Percentiles rank a stretch among this genome's conserved stretches.
phyloP scores from a whole-genome alignment of 2,329 filamentous ascomycete genomes.

The Stemphylium vesicarium region DNA sequence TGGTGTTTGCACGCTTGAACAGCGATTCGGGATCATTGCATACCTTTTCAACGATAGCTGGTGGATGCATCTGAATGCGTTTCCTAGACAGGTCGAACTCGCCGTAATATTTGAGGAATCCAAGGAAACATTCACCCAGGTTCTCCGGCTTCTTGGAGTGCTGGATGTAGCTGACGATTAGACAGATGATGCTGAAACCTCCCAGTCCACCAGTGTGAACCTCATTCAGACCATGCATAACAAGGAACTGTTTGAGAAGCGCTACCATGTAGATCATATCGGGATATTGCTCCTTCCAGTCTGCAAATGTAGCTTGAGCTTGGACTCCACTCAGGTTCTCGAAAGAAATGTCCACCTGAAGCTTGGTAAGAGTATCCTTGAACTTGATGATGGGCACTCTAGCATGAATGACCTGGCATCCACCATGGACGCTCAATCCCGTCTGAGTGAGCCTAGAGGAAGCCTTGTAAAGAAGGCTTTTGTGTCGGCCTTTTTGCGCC shows the following conservation, averaged over 20 bases:
- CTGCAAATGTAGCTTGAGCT: slow-evolving; percentile 79
- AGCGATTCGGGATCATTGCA: slow-evolving; percentile 26
- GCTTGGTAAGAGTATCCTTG: slow-evolving; percentile 74
- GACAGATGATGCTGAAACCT: slow-evolving; percentile 91
- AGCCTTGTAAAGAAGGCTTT: slow-evolving; percentile 66
- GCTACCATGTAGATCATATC: slow-evolving; percentile 86
- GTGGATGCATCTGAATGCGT: slow-evolving; percentile 75
- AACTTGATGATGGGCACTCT: slow-evolving; percentile 95
- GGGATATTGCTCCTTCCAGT: slow-evolving; percentile 81
- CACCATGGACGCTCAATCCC: slow-evolving; percentile 60
- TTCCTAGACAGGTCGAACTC: slow-evolving; percentile 74
- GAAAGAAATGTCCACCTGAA: slow-evolving; percentile 93
- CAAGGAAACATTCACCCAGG: slow-evolving; percentile 80
- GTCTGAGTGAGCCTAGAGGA: slow-evolving; percentile 62
- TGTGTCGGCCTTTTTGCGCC: slow-evolving; percentile 54
- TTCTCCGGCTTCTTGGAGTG: slow-evolving; percentile 65
- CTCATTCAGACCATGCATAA: slow-evolving; percentile 90
- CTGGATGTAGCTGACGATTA: slow-evolving; percentile 86
- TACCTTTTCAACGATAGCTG: slow-evolving; percentile 79
- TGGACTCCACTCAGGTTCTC: slow-evolving; percentile 84
- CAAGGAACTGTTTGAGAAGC: slow-evolving; percentile 88
- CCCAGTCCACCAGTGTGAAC: slow-evolving; percentile 90
- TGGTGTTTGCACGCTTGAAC: neutral
- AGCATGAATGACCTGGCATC: slow-evolving; percentile 71
- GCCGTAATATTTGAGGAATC: slow-evolving; percentile 90